Conservation (phyloP, 164 flowering plant species). For the Paratinospora sagittata region DNA sequence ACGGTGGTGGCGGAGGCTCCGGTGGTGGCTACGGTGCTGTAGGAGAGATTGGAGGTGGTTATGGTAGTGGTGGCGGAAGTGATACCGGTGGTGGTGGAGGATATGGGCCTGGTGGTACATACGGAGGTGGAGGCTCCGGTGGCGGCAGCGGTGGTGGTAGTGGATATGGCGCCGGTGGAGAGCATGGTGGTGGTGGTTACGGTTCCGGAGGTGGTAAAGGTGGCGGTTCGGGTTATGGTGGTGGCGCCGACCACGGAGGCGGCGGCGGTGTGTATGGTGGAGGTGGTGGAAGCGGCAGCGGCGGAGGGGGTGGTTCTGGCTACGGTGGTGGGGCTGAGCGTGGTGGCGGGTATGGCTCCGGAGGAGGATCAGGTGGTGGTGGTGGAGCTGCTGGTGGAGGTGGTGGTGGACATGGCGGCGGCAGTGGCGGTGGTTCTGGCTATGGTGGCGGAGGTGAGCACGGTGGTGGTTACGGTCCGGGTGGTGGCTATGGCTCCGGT, state of each 20-base stretch:
- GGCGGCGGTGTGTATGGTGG: conserved; percentile 12
- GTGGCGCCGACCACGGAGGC: conserved; percentile 19
- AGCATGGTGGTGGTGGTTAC: conserved; percentile 20
- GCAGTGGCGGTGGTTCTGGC: conserved; percentile 13
- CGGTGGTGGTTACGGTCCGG: conserved; percentile 23
- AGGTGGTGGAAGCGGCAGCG: conserved; percentile 20
- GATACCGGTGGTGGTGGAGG: conserved; percentile 30
- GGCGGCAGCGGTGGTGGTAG: conserved; percentile 32
- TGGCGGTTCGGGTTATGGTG: conserved; percentile 21
- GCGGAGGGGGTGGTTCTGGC: conserved; percentile 22
- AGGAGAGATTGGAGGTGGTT: conserved; percentile 13
- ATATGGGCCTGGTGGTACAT: conserved; percentile 14
- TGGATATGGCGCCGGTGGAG: conserved; percentile 28
- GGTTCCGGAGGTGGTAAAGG: conserved; percentile 28
- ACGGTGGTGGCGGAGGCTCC: conserved; percentile 12
- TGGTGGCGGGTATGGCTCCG: conserved; percentile 12
- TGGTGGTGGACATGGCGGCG: neutral
- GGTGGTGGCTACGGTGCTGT: conserved; percentile 15
- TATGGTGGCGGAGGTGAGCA: conserved; percentile 11
- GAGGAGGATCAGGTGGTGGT: conserved; percentile 8
- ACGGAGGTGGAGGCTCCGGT: conserved; percentile 29
- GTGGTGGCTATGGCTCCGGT: conserved; percentile 12
- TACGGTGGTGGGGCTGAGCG: conserved; percentile 25
- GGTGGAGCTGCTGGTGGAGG: no score
- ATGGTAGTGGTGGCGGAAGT: conserved; percentile 27